Percentiles rank a stretch among this genome's conserved stretches.
These are phyloP conservation scores for Calocybe gangraenosa DNA, from an alignment of 768 basidiomycete genomes.

Conservation along the genomic window DNA sequence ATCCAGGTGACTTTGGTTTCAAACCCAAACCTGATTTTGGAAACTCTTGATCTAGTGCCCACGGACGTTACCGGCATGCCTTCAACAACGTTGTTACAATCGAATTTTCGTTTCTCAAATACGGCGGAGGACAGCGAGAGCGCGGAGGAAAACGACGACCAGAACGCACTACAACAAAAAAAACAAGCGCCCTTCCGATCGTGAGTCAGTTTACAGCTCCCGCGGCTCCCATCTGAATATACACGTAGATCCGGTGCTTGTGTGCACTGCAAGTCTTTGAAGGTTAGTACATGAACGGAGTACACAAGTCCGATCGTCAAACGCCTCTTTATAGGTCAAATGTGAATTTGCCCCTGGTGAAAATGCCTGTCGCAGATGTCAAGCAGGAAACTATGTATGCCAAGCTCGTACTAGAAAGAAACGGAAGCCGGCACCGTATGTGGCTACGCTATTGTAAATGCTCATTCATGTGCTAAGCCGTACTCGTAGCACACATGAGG, in stretches of 20 bases:
- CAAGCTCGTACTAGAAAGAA: slow-evolving; percentile 48
- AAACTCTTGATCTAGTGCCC: no score
- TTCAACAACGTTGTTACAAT: neutral
- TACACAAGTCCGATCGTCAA: neutral
- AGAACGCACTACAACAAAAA: slow-evolving; percentile 2
- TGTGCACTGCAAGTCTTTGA: slow-evolving; percentile 55
- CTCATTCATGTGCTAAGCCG: neutral
- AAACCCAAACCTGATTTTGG: neutral
- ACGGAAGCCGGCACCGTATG: slow-evolving; percentile 54
- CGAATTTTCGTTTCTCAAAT: slow-evolving; percentile 15
- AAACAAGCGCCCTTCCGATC: slow-evolving; percentile 16
- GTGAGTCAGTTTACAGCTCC: slow-evolving; percentile 10
- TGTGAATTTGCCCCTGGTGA: slow-evolving; percentile 47
- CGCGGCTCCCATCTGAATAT: neutral
- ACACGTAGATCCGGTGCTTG: slow-evolving; percentile 43
- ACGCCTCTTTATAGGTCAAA: slow-evolving; percentile 35
- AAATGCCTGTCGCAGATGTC: slow-evolving; percentile 44
- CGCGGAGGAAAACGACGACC: slow-evolving; percentile 12
- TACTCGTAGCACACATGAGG: slow-evolving; percentile 46
- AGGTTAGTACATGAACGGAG: slow-evolving; percentile 27
- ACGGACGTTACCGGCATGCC: slow-evolving; percentile 2
- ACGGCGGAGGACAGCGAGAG: slow-evolving; percentile 18
- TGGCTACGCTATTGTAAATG: neutral
- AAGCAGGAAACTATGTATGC: slow-evolving; percentile 41
- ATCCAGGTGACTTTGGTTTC: neutral